phyloP scores from a whole-genome alignment of 2,329 filamentous ascomycete genomes.

The Alternaria ventricosa region DNA sequence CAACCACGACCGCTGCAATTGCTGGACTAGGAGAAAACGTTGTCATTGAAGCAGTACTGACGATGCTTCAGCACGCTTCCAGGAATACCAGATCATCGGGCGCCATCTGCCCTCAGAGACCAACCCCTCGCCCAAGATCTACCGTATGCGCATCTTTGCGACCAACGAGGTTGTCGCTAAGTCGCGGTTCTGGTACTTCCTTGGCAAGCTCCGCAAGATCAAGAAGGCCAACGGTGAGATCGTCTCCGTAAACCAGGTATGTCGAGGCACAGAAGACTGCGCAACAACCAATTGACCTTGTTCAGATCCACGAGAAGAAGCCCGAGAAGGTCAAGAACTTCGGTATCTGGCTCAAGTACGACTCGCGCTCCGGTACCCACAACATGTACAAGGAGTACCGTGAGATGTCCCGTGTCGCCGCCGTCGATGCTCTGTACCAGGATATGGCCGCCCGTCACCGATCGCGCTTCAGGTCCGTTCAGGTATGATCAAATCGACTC shows the following conservation, averaged over 20 bases:
- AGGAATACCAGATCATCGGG: conserved; percentile 99
- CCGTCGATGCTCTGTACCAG: conserved; percentile 96
- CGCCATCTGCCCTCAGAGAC: conserved; percentile 97
- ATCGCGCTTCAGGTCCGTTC: conserved; percentile 96
- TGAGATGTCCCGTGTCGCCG: conserved; percentile 94
- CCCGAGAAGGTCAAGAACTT: conserved; percentile 99
- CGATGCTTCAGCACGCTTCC: conserved; percentile 83
- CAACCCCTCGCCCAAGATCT: conserved; percentile 97
- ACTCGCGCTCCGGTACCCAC: conserved; percentile 99
- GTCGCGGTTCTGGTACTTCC: conserved; percentile 99
- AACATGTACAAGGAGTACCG: conserved; percentile 99
- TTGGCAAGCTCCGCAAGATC: conserved; percentile 98
- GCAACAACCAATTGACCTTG: conserved; percentile 19
- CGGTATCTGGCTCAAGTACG: conserved; percentile 99
- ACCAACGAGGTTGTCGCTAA: conserved; percentile 98
- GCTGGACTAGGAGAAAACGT: conserved; percentile 22
- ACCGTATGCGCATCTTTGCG: conserved; percentile 99
- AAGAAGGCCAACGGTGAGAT: conserved; percentile 99
- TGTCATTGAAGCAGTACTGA: conserved; percentile 30
- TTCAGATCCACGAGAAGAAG: conserved; percentile 96
- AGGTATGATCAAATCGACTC: conserved; percentile 68
- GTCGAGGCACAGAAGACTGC: conserved; percentile 44
- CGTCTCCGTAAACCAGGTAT: conserved; percentile 92
- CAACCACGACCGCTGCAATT: conserved; percentile 33
- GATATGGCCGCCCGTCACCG: conserved; percentile 99